Base-by-base conservation (phyloP, 306 rosid species). In the Glycine soja region DNA sequence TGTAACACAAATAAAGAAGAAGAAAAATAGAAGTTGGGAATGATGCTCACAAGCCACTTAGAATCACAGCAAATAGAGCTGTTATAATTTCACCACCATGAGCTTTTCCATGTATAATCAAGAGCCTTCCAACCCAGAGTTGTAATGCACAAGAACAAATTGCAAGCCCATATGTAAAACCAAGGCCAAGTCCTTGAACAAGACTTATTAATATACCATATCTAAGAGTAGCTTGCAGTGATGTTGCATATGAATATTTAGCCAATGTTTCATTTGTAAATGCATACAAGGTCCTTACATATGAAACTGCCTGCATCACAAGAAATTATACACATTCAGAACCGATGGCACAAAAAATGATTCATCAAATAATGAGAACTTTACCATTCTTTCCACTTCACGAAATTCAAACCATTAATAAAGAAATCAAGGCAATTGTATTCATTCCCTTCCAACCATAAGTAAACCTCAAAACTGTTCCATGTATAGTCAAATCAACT, bases 121-220 rank as follows among this genome's bases (percentile, higher is more conserved):
- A 89, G 83, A 96, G 85, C 89, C 95, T 92, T 86, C 99, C 99
- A 84, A 96, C 95, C 99, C 99, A 96, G 80, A 96, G 90, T 90
- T 96, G 99, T 72, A 96, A 86, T 81, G 99, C 99, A 90, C 99
- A 96, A 43, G 99, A 96, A 88, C 99, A 96, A 78, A 96, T 96
- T 72, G 99, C 99, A 84, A 96, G 98, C 77, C 99, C 99, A 86
- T 96, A 96, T 0, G 99, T 96, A 88, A 96, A 96, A 82, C 99
- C 99, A 84, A 96, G 98, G 45, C 99, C 99, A 85, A 96, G 99
- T 76, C 98, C 99, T 92, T 96, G 99, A 81, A 93, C 99, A 70
- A 96, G 97, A 86, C 99, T 96, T 76, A 96, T 96, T 83, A 96
- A 87, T 88, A 96, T 96, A 59, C 99, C 99, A 90, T 96, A 96